Evolutionary conservation across 768 basidiomycete genomes (phyloP).

Genomic region (Stropharia rugosoannulata): DNA sequence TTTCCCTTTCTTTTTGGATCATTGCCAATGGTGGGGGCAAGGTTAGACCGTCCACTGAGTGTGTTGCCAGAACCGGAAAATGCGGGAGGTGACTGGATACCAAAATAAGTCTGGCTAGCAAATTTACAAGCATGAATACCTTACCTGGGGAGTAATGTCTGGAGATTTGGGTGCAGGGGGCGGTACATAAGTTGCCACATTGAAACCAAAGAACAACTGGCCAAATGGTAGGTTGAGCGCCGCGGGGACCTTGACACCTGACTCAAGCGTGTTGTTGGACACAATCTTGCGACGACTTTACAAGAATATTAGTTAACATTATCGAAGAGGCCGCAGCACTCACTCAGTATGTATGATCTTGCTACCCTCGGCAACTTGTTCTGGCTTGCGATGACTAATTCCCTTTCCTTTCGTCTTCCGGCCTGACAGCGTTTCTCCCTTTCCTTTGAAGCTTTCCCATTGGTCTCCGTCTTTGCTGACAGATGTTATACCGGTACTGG

Average conservation of each 20-base stretch:
- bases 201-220: conserved; percentile 96
- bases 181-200: conserved; percentile 66
- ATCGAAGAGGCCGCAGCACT: conserved; percentile 27
- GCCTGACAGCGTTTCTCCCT: conserved; percentile 87
- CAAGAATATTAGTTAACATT: conserved; percentile 6
- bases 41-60: conserved; percentile 52
- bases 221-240: conserved; percentile 90
- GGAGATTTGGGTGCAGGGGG: conserved; percentile 35
- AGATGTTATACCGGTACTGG: conserved; percentile 42
- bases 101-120: not conserved
- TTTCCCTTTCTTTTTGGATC: conserved; percentile 55
- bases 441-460: conserved; percentile 97
- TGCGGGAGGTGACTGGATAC: conserved; percentile 36
- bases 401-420: conserved; percentile 96
- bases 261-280: conserved; percentile 75
- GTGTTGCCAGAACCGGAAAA: conserved; percentile 72
- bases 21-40: conserved; percentile 25
- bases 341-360: conserved; percentile 92
- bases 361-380: conserved; percentile 76
- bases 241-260: conserved; percentile 80
- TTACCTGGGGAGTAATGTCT: conserved; percentile 30
- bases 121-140: not conserved
- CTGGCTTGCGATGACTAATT: conserved; percentile 77
- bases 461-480: conserved; percentile 78
- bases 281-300: conserved; percentile 79